Base-by-base conservation (phyloP, 2,329 filamentous ascomycete species). In the Pseudogymnoascus sp. region DNA sequence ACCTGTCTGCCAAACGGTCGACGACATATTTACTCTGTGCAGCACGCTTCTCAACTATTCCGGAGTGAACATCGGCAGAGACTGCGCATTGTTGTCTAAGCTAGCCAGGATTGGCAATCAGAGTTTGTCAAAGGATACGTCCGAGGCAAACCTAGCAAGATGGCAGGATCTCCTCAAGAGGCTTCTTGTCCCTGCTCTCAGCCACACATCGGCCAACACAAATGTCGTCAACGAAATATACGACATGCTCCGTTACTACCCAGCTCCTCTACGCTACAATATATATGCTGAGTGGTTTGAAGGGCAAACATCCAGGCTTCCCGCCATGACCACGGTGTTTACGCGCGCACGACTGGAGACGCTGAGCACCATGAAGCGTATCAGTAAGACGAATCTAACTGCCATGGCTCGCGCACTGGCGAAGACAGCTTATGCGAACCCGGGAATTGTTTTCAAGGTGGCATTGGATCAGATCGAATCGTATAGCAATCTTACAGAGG, bases 281-380 rank as follows among this genome's bases (percentile, higher is more conserved):
- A 90, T 99, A 71, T 99, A 99, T 72, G 86, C 91, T 0, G 92
- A 97, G 73, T 99, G 94, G 91, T 93, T 91, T 69, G 86, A 85
- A 66, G 91, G 92, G 3, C 83, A 86, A 67, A 90, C 83, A 2
- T 94, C 91, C 4, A 83, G 91, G 33, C 76, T 89, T 26, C 88
- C 91, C 3, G 86, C 91, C 55, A 89, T 97, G 74, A 87, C 86
- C 69, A 78, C 83, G 26, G 91, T 90, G 1, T 96, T 96, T 72
- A 84, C 88, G 37, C 83, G 86, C 66, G 89, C 92, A 10, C 85
- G 83, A 59, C 80, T 88, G 0, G 90, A 96, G 72, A 96, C 93
- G 0, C 86, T 90, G 67, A 86, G 91, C 67, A 89, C 91, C 4
- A 85, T 99, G 74, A 96, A 96, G 74, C 86, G 93, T 23, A 83